Evolutionary conservation across 768 basidiomycete genomes (phyloP).

Genomic region (Rhizopogon salebrosus): DNA sequence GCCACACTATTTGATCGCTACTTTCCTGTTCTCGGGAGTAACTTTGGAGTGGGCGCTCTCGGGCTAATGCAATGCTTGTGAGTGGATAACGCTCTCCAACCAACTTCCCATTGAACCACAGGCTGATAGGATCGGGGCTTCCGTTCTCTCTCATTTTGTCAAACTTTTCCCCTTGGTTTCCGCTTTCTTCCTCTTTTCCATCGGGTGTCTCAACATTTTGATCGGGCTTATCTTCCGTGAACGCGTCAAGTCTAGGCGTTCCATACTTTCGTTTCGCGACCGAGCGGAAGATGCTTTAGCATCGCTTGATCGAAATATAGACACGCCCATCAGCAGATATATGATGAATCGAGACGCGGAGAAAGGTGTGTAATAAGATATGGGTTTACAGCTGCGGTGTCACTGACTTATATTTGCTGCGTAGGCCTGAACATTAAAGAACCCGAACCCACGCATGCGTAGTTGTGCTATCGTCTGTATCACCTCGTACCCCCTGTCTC

Average conservation of each 20-base stretch:
- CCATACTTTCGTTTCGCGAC: constrained; percentile 62
- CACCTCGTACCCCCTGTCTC: not conserved
- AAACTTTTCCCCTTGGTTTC: constrained; percentile 82
- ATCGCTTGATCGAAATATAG: constrained; percentile 24
- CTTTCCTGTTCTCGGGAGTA: constrained; percentile 84
- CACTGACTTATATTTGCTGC: not conserved
- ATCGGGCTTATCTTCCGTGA: constrained; percentile 78
- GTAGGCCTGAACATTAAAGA: constrained; percentile 53
- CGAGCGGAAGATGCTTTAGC: constrained; percentile 55
- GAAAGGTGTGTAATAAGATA: constrained; percentile 39
- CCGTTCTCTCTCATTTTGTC: constrained; percentile 72
- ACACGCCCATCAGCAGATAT: constrained; percentile 57
- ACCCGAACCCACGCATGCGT: constrained; percentile 54
- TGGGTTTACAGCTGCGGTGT: constrained; percentile 6
- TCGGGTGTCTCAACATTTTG: constrained; percentile 80
- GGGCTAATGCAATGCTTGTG: constrained; percentile 85
- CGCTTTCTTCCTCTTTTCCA: constrained; percentile 78
- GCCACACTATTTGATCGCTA: constrained; percentile 75
- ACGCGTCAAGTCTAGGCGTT: constrained; percentile 57
- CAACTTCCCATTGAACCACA: not conserved
- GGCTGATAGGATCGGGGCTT: constrained; percentile 51
- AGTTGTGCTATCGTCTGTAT: constrained; percentile 14
- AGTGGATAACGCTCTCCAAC: constrained; percentile 20
- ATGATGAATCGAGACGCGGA: constrained; percentile 74
- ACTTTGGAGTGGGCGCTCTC: constrained; percentile 83